Base-by-base conservation (phyloP, 345 rosid genomes). In the Chamaenerion angustifolium region DNA sequence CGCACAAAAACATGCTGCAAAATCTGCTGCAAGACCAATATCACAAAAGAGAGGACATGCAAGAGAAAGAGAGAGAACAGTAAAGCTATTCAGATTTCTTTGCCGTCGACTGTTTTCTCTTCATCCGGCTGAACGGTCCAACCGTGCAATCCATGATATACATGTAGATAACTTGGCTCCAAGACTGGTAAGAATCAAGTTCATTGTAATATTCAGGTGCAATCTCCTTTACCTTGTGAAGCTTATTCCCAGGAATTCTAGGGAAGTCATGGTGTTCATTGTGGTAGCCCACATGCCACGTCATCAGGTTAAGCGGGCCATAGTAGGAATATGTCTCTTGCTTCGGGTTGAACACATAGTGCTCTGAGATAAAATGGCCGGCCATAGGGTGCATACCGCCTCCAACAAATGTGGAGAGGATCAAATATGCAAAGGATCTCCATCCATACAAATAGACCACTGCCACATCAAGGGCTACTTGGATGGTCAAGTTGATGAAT, bases 191-290 rank as follows among this genome's bases (percentile, higher is more conserved):
- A 0, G 84, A 72, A 0, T 76, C 75, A 19, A 81, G 73, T 9
- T 68, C 68, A 42, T 85, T 68, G 12, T 85, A 83, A 48, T 83
- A 83, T 60, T 83, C 95, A 0, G 88, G 78, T n/a, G 94, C 88
- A 54, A 86, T 75, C 68, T 86, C 82, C 71, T 76, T 86, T 64
- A 90, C 88, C 78, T 71, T 74, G 60, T 83, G 76, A 46, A 89
- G 82, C 75, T 76, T 89, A 69, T 14, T 66, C 42, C 95, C 95
- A 0, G 95, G 75, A 47, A 83, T 89, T 74, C 95, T 81, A 0
- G 92, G 92, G 72, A 86, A 85, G 61, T 89, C 98, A 54, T 89
- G 94, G 60, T 85, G 95, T 68, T 89, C 95, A 16, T 85, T 89
- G 67, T 89, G 97, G 73, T 77, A 83, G 0, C 97, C 95, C 1